Evolutionary conservation across 2,329 filamentous ascomycete species (phyloP), one percentile per base, ranked within the genome.

Genomic region (Penicillium decumbens): DNA sequence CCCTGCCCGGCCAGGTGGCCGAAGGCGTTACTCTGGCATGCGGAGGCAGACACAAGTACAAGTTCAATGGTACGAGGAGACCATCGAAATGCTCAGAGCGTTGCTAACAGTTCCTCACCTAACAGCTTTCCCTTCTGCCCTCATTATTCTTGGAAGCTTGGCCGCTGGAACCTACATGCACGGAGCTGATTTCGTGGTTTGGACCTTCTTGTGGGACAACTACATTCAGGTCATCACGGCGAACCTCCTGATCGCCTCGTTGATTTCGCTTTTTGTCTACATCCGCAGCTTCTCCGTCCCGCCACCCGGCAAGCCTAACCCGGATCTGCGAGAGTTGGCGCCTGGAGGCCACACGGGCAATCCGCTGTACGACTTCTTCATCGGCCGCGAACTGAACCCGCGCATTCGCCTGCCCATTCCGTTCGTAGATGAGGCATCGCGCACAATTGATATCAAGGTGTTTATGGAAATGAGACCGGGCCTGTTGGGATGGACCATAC

Each of bases 301-400:
- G 67, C 59, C 61, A 4, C 65, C 70, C 1, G 70, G 71, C 1
- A 72, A 82, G n/a, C 83, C 81, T 38, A 89, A 95, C 67, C 75
- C 79, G 10, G 78, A 85, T 41, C 75, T 80, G 54, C 87, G 91
- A 35, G 85, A 93, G 67, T 79, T 97, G 6, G 91, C 91, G 0
- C 81, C 82, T 1, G 90, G 91, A 38, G 91, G 90, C 13, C 81
- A 87, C 65, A 84, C 83, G 1, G 91, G 90, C 50, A 96, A 95
- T 70, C 74, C 89, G 55, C 72, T 96, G 32, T 96, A 97, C 69
- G 92, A 97, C 72, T 97, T 89, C 83, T 97, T 90, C 73, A 96
- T 97, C 57, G 92, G 92, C 18, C 88, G 92, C 25, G 92, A 97
- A 71, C 83, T 97, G 53, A 97, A 97, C 72, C 92, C 92, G 3